These are phyloP conservation scores for Suhomyces guaymorum DNA, from an alignment of 1,139 yeast species.

Conservation along the genomic window DNA sequence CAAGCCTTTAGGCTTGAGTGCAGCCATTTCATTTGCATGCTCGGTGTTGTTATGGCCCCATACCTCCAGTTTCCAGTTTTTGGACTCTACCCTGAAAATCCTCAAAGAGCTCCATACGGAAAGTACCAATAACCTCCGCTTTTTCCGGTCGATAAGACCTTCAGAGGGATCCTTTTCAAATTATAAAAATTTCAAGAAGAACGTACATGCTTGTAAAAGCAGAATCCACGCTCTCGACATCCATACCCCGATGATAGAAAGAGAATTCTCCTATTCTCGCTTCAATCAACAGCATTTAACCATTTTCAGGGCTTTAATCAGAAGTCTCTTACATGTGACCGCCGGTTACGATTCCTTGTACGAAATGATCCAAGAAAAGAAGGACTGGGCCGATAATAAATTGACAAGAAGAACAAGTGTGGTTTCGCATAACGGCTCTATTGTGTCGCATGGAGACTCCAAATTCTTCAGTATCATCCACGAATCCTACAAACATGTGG, in stretches of 20 bases:
- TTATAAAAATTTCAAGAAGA: constrained; percentile 23
- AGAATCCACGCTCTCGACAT: constrained; percentile 25
- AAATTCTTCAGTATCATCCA: constrained; percentile 29
- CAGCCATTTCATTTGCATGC: constrained; percentile 22
- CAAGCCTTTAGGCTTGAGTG: constrained; percentile 29
- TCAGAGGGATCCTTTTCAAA: constrained; percentile 28
- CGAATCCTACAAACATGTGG: constrained; percentile 35
- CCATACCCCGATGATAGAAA: constrained; percentile 22
- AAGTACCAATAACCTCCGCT: constrained; percentile 24
- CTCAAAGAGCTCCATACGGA: constrained; percentile 20
- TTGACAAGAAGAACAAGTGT: constrained; percentile 19
- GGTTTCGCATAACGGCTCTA: constrained; percentile 16
- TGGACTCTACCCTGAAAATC: constrained; percentile 21
- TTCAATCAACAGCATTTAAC: constrained; percentile 33
- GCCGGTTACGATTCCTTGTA: constrained; percentile 36
- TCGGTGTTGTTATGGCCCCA: constrained; percentile 31
- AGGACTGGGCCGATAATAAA: constrained; percentile 19
- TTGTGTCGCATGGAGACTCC: constrained; percentile 20
- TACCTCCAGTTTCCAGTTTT: constrained; percentile 29
- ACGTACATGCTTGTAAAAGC: constrained; percentile 23
- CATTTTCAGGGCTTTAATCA: constrained; percentile 27
- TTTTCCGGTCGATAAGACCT: constrained; percentile 32
- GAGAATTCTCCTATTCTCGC: constrained; percentile 33
- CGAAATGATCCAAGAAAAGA: constrained; percentile 31
- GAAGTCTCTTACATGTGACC: constrained; percentile 25